Percentiles rank a stretch among this genome's conserved stretches.
Evolutionary conservation across 305 asterid genomes (phyloP).

Genomic region (Fraxinus velutina): DNA sequence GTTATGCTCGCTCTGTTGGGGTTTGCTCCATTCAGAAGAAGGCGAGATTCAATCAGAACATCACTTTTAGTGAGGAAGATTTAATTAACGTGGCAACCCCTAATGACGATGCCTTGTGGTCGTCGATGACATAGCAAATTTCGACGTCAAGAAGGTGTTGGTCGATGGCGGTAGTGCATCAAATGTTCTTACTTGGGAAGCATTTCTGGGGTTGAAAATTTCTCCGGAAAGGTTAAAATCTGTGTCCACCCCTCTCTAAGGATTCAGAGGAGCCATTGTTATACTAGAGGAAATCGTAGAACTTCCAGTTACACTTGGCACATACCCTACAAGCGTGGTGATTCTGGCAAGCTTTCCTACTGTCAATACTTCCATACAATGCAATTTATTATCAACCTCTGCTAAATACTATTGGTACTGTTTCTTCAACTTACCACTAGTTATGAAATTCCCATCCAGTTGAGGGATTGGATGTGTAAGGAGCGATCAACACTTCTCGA

Average conservation of each 20-base stretch:
- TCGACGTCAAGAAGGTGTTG: background rate
- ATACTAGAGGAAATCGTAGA: background rate
- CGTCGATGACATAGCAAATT: background rate
- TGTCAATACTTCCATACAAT: background rate
- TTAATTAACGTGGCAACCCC: background rate
- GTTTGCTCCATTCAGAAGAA: background rate
- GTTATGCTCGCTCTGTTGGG: background rate
- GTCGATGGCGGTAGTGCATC: background rate
- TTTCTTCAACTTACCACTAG: background rate
- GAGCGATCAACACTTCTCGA: background rate
- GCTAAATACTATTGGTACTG: background rate
- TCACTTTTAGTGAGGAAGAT: background rate
- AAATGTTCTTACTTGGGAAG: background rate
- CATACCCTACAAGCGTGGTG: background rate
- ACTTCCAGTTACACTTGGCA: background rate
- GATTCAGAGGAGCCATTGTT: background rate
- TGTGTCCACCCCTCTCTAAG: background rate
- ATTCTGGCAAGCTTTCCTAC: background rate
- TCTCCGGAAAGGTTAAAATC: background rate
- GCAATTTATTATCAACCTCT: background rate
- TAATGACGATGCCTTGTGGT: background rate
- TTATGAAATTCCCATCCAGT: background rate
- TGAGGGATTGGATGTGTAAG: background rate
- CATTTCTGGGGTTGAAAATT: background rate
- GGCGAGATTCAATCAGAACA: background rate